Evolutionary conservation across 179 eudicot species (phyloP), one percentile per base, ranked within the genome.

Genomic region (Spergularia azorica): DNA sequence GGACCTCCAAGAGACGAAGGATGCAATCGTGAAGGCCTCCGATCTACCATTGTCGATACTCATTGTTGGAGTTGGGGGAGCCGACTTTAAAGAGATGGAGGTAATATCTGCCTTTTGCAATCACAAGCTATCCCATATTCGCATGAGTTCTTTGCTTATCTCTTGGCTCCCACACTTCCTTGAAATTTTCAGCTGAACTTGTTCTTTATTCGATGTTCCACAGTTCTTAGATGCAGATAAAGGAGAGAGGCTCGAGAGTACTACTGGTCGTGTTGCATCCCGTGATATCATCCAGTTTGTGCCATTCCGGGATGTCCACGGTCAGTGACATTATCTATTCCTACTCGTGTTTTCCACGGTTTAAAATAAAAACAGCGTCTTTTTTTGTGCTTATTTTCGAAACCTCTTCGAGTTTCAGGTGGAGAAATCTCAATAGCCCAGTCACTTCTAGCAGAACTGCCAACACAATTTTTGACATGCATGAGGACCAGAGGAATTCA

Each of bases 51-150:
- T 96, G 79, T 96, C 98, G 38, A 94, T 96, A 77, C 97, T 96
- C 71, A 92, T 96, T 74, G 98, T 96, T 70, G 99, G 99, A 70
- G 99, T 96, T 72, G 99, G 99, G 59, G 99, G 99, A 81, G 99
- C 99, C 15, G 99, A 96, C 70, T 96, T 78, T 50, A 94, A 92
- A 65, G 99, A 96, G 83, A 96, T 96, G 99, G 98, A 96, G 98
- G 99, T 96, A 83, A 5, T 9, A 36, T 3, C 39, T 51, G 20
- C 16, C 50, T 36, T 66, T 70, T 57, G 13, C 68, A 8, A 60
- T 61, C 66, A 46, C 54, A 60, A 17, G 12, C 63, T n/a, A 39
- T 36, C 39, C 39, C 39, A 36, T 36, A 36, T 36, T 52, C 76
- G 7, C 20, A 32, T 58, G 43, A 55, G 15, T 3, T 5, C 20